Evolutionary conservation across 2,329 filamentous ascomycete genomes (phyloP).

Genomic region (Neonectria sp.): DNA sequence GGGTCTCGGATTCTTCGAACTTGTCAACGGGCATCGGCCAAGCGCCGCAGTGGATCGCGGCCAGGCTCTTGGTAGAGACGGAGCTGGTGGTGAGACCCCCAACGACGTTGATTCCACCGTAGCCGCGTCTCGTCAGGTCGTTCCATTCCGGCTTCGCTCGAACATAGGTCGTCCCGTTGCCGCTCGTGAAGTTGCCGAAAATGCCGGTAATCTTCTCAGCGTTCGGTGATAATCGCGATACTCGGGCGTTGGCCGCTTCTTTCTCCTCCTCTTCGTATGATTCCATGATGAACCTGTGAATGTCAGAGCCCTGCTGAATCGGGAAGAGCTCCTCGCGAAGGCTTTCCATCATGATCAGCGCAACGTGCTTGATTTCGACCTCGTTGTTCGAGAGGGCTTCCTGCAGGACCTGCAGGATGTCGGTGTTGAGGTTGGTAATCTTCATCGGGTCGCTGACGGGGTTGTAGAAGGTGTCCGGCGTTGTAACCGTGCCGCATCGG

Average conservation of each 20-base stretch:
- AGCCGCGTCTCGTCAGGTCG: slow-evolving; percentile 21
- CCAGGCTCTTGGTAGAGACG: slow-evolving; percentile 61
- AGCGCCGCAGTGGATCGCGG: slow-evolving; percentile 60
- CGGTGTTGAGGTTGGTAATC: slow-evolving; percentile 56
- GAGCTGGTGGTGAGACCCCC: slow-evolving; percentile 59
- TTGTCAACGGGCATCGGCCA: slow-evolving; percentile 60
- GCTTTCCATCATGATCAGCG: slow-evolving; percentile 62
- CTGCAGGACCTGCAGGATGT: slow-evolving; percentile 48
- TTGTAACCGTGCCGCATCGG: slow-evolving; percentile 8
- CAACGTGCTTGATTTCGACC: slow-evolving; percentile 61
- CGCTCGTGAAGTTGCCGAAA: slow-evolving; percentile 19
- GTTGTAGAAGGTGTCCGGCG: slow-evolving; percentile 53
- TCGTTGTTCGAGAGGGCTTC: slow-evolving; percentile 40
- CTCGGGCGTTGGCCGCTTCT: slow-evolving; percentile 41
- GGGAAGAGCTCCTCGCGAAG: slow-evolving; percentile 63
- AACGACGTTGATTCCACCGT: slow-evolving; percentile 59
- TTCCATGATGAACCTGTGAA: slow-evolving; percentile 53
- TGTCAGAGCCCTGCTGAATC: slow-evolving; percentile 57
- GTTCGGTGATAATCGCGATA: slow-evolving; percentile 46
- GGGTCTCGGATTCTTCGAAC: slow-evolving; percentile 58
- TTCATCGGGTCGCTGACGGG: slow-evolving; percentile 58
- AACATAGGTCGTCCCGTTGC: slow-evolving; percentile 44
- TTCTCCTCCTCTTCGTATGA: slow-evolving; percentile 50
- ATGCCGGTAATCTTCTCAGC: slow-evolving; percentile 32
- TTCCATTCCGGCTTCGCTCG: slow-evolving; percentile 43